phyloP scores from a whole-genome alignment of 169 alveolate species.

The Eimeria tenella region DNA sequence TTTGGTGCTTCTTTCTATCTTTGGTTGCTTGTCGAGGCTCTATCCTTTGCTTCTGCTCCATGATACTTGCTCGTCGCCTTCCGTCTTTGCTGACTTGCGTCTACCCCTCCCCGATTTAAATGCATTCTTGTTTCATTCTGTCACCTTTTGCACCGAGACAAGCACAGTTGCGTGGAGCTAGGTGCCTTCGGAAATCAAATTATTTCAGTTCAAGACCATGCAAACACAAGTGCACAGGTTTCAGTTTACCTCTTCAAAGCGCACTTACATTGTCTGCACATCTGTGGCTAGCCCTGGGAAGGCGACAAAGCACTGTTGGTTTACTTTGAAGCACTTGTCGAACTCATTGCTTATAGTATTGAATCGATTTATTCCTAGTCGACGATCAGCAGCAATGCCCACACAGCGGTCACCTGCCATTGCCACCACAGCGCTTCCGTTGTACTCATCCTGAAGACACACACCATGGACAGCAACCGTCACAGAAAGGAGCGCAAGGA shows the following conservation, averaged over 20 bases:
- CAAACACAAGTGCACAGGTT: neutral
- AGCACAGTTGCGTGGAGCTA: too few relatives aligned
- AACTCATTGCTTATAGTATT: constrained; percentile 84
- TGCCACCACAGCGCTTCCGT: constrained; percentile 98
- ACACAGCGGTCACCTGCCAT: constrained; percentile 98
- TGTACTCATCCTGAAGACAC: constrained; percentile 85
- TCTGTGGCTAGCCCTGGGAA: constrained; percentile 81
- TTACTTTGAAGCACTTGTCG: constrained; percentile 74
- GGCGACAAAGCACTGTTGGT: constrained; percentile 70
- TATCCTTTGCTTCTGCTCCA: too few relatives aligned
- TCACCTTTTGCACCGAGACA: too few relatives aligned
- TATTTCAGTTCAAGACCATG: too few relatives aligned
- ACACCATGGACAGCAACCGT: neutral
- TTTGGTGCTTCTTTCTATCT: too few relatives aligned
- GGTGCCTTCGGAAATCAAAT: too few relatives aligned
- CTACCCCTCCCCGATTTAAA: too few relatives aligned
- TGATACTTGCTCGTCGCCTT: too few relatives aligned
- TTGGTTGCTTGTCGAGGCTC: too few relatives aligned
- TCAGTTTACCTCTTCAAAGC: too few relatives aligned
- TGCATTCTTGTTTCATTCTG: too few relatives aligned
- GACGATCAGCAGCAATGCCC: constrained; percentile 96
- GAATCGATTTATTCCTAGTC: constrained; percentile 94
- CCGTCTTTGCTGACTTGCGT: too few relatives aligned
- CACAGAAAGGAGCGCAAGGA: neutral
- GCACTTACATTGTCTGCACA: constrained; percentile 82